Conservation (phyloP, 306 rosid species). For the Prunus davidiana region DNA sequence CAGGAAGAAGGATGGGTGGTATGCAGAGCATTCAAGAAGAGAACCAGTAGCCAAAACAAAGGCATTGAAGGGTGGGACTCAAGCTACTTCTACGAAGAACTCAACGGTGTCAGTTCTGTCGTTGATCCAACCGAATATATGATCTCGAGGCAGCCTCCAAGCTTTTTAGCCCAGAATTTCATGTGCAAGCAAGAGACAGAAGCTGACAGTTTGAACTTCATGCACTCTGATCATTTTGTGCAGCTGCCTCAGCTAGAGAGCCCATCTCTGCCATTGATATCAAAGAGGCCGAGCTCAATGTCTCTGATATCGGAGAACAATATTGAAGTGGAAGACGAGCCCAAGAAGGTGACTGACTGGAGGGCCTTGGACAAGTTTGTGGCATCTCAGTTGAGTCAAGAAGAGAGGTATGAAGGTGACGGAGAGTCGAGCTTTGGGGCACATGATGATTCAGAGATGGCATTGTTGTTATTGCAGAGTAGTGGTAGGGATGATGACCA, state of each 20-base stretch:
- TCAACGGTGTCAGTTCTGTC: constrained; percentile 28
- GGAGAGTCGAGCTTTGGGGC: constrained; percentile 53
- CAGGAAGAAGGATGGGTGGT: constrained; percentile 99
- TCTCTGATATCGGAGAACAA: constrained; percentile 42
- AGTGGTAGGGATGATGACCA: constrained; percentile 42
- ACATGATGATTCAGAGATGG: constrained; percentile 35
- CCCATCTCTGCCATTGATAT: constrained; percentile 56
- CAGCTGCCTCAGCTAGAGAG: constrained; percentile 80
- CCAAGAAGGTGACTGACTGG: constrained; percentile 76
- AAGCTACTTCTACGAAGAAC: constrained; percentile 63
- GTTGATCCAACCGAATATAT: constrained; percentile 58
- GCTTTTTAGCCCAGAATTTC: constrained; percentile 34
- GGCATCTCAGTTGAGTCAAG: constrained; percentile 89
- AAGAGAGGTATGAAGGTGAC: constrained; percentile 39
- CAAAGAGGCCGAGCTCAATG: constrained; percentile 52
- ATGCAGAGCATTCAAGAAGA: constrained; percentile 94
- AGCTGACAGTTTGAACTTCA: constrained; percentile 45
- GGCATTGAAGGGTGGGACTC: constrained; percentile 65
- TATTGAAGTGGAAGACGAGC: constrained; percentile 35
- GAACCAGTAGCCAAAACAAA: constrained; percentile 54
- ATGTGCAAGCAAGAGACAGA: constrained; percentile 81
- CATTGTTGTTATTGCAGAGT: constrained; percentile 53
- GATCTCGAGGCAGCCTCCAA: constrained; percentile 48
- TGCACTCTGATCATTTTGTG: constrained; percentile 44
- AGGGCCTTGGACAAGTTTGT: constrained; percentile 93